These are phyloP conservation scores for Magnusiomyces tetraspermus DNA, from an alignment of 1,139 yeast species.

Conservation along the genomic window DNA sequence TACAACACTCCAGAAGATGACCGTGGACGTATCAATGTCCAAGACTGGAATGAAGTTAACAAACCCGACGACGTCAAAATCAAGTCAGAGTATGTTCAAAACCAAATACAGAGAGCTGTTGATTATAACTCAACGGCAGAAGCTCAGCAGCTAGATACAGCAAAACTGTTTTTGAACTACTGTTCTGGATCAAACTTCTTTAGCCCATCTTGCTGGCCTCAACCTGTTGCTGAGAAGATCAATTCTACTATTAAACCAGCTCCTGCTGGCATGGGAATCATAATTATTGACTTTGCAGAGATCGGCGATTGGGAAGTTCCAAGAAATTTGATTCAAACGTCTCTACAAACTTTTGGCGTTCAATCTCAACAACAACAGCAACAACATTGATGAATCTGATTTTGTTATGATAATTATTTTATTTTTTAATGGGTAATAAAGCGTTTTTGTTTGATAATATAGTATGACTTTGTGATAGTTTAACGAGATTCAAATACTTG, in stretches of 20 bases:
- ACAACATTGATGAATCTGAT: too few relatives aligned
- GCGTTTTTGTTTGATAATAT: too few relatives aligned
- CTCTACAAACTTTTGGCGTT: neutral
- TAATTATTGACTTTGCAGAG: conserved; percentile 62
- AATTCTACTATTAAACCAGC: conserved; percentile 38
- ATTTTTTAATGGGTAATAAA: too few relatives aligned
- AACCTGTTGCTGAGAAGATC: conserved; percentile 47
- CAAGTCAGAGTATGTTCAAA: conserved; percentile 50
- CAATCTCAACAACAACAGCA: too few relatives aligned
- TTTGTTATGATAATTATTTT: too few relatives aligned
- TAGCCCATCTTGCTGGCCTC: conserved; percentile 69
- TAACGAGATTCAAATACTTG: too few relatives aligned
- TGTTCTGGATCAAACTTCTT: conserved; percentile 69
- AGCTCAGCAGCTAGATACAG: conserved; percentile 31
- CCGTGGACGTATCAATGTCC: conserved; percentile 54
- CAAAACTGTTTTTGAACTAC: conserved; percentile 58
- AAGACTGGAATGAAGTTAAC: conserved; percentile 64
- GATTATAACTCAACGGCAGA: conserved; percentile 39
- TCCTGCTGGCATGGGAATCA: conserved; percentile 38
- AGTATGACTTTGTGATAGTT: too few relatives aligned
- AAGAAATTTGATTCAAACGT: conserved; percentile 36
- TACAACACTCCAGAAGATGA: conserved; percentile 62
- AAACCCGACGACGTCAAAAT: conserved; percentile 44
- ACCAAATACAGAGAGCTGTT: conserved; percentile 46
- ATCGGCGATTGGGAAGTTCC: conserved; percentile 51